Evolutionary conservation across 352 stramenopile species (phyloP).

Genomic region (Peronospora belbahrii): DNA sequence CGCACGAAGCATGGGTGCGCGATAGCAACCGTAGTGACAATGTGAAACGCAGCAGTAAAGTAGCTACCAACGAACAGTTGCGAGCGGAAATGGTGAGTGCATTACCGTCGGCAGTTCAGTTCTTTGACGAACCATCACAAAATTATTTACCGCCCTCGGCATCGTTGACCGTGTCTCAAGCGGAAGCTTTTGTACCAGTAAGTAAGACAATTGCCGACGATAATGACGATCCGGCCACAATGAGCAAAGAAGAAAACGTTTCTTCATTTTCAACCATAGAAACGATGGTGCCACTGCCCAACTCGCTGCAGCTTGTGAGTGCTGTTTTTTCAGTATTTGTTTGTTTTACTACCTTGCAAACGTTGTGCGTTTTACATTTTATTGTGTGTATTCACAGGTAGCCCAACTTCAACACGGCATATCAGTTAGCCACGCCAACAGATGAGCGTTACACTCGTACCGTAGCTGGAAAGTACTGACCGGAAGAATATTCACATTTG

Average conservation of each 20-base stretch:
- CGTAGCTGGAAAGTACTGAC: background rate
- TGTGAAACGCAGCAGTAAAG: conserved; percentile 3
- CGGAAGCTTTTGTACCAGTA: conserved; percentile 15
- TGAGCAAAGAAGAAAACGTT: conserved; percentile 44
- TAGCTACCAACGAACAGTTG: conserved; percentile 3
- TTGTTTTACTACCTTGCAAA: conserved; percentile 1
- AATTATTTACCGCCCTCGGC: conserved; percentile 1
- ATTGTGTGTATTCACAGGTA: conserved; percentile 17
- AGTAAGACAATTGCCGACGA: conserved; percentile 27
- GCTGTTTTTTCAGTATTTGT: background rate
- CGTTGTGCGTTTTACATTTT: background rate
- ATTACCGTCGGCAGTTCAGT: conserved; percentile 12
- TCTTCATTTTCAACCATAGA: conserved; percentile 68
- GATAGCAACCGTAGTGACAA: conserved; percentile 29
- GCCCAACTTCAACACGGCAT: conserved; percentile 51
- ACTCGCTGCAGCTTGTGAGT: conserved; percentile 57
- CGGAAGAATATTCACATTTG: too few species aligned
- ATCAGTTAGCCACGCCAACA: conserved; percentile 33
- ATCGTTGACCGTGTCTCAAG: background rate
- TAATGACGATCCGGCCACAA: conserved; percentile 31
- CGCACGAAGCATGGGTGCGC: conserved; percentile 52
- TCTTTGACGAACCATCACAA: conserved; percentile 7
- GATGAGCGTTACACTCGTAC: conserved; percentile 14
- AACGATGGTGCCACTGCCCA: conserved; percentile 62
- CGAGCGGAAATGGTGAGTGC: conserved; percentile 10